phyloP scores from a whole-genome alignment of 2,329 filamentous ascomycete genomes.

The Chaetothyriales sp. region DNA sequence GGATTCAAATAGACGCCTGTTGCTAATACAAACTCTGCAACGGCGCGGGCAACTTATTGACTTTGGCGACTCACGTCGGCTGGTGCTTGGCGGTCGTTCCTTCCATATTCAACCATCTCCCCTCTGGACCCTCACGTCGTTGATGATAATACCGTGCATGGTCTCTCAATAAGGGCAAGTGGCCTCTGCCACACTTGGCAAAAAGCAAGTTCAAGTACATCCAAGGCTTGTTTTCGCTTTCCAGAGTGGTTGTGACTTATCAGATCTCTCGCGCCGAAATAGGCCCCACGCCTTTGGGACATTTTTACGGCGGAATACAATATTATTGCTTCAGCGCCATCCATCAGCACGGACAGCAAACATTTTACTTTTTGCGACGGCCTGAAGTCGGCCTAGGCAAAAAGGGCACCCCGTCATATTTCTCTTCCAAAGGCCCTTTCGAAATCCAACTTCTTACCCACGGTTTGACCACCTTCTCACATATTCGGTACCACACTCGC shows the following conservation, averaged over 20 bases:
- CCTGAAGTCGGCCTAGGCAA: background rate
- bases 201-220: background rate
- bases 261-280: background rate
- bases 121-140: background rate
- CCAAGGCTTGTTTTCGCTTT: background rate
- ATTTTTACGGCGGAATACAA: background rate
- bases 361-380: background rate
- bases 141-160: background rate
- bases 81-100: background rate
- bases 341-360: background rate
- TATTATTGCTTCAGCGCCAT: background rate
- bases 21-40: background rate
- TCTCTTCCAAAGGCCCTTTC: background rate
- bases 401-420: background rate
- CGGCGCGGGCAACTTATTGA: background rate
- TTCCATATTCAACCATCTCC: background rate
- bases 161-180: background rate
- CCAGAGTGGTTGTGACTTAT: background rate
- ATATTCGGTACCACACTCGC: background rate
- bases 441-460: background rate
- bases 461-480: background rate
- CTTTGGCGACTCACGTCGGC: no score
- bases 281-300: background rate
- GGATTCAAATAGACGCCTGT: background rate
- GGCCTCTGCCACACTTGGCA: background rate